Evolutionary conservation across 495 filamentous ascomycete genomes (phyloP).

Genomic region (Penicillium dipodomyicola): DNA sequence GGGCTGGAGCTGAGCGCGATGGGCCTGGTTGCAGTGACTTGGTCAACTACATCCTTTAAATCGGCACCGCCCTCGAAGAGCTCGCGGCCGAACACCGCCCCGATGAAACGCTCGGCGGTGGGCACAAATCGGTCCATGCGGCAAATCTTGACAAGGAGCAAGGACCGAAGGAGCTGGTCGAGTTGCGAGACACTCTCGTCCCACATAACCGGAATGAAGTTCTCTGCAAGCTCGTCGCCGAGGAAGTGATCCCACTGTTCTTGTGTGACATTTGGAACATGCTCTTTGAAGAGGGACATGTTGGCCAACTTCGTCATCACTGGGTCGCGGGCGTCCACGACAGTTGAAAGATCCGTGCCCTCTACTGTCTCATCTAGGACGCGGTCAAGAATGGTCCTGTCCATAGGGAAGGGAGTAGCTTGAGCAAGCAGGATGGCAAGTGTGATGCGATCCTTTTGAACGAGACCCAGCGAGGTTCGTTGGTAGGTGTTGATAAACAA

Average conservation of each 20-base stretch:
- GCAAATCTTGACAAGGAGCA: slow-evolving; percentile 90
- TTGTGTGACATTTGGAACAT: slow-evolving; percentile 57
- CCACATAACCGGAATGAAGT: slow-evolving; percentile 77
- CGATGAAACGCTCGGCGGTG: slow-evolving; percentile 82
- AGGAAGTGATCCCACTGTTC: slow-evolving; percentile 78
- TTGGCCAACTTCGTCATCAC: slow-evolving; percentile 65
- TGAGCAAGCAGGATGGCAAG: slow-evolving; percentile 95
- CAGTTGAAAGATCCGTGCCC: slow-evolving; percentile 74
- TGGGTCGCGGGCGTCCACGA: slow-evolving; percentile 61
- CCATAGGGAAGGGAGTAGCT: slow-evolving; percentile 90
- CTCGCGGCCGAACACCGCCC: slow-evolving; percentile 81
- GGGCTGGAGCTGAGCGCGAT: slow-evolving; percentile 91
- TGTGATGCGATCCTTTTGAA: slow-evolving; percentile 92
- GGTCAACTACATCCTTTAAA: slow-evolving; percentile 76
- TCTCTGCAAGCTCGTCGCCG: slow-evolving; percentile 82
- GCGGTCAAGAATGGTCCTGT: slow-evolving; percentile 78
- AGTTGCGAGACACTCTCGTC: slow-evolving; percentile 58
- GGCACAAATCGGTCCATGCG: slow-evolving; percentile 94
- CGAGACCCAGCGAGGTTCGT: slow-evolving; percentile 83
- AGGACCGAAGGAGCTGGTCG: slow-evolving; percentile 76
- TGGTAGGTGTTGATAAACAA: slow-evolving; percentile 91
- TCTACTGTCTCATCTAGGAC: slow-evolving; percentile 77
- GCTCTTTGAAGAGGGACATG: slow-evolving; percentile 71
- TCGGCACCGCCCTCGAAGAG: slow-evolving; percentile 80
- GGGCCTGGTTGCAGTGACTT: slow-evolving; percentile 80